Conservation (phyloP, 1,139 yeast species). For the Suhomyces bokatorum region DNA sequence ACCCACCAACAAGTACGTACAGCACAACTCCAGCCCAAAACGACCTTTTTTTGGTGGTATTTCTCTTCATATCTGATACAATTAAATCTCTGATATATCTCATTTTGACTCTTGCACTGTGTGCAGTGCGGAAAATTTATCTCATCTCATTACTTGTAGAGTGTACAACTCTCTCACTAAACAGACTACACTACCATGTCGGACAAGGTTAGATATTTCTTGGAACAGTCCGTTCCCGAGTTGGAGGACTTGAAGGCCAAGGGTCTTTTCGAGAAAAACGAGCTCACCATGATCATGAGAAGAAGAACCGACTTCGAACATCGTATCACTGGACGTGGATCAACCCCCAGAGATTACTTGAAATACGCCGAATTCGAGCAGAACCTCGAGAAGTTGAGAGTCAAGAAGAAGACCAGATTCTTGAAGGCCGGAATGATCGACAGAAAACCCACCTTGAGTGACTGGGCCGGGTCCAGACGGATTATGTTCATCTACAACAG, state of each 20-base stretch:
- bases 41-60: not conserved
- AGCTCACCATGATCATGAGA: slow-evolving; percentile 84
- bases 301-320: slow-evolving; percentile 96
- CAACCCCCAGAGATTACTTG: slow-evolving; percentile 74
- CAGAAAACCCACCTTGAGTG: slow-evolving; percentile 65
- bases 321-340: slow-evolving; percentile 80
- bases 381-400: slow-evolving; percentile 75
- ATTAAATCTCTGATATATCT: too few relatives aligned
- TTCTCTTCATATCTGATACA: too few relatives aligned
- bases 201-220: slow-evolving; percentile 71
- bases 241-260: slow-evolving; percentile 82
- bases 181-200: slow-evolving; percentile 46
- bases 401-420: slow-evolving; percentile 67
- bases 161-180: not conserved
- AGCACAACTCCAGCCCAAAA: not conserved
- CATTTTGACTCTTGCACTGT: too few relatives aligned
- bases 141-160: slow-evolving; percentile 6
- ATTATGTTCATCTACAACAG: slow-evolving; percentile 82
- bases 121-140: slow-evolving; percentile 10
- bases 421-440: slow-evolving; percentile 52
- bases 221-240: slow-evolving; percentile 89
- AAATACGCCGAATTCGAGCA: slow-evolving; percentile 80
- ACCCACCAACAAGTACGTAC: not conserved
- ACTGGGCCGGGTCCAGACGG: slow-evolving; percentile 85
- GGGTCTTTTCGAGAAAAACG: slow-evolving; percentile 77